A percentile compares a stretch with the other conserved stretches of the same genome.
Evolutionary conservation across 1,139 yeast species (phyloP).

Genomic region (Starmera stellimalicola): DNA sequence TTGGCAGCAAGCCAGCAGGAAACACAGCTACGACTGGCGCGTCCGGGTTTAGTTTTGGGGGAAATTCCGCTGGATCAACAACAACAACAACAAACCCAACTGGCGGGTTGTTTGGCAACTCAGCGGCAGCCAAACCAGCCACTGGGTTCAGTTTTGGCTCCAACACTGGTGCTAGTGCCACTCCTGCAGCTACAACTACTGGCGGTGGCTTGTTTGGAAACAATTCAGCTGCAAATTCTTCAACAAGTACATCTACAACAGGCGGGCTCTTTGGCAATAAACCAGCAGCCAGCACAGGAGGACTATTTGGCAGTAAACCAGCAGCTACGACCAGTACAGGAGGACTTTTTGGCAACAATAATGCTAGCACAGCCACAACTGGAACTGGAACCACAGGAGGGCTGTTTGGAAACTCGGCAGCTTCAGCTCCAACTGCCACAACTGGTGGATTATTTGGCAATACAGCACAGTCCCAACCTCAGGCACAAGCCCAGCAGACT

Average conservation of each 20-base stretch:
- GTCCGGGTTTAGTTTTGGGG: neutral
- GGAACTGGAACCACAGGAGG: conserved; percentile 9
- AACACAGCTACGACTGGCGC: neutral
- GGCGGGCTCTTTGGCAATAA: conserved; percentile 10
- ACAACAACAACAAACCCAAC: conserved; percentile 4
- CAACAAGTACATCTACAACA: conserved; percentile 22
- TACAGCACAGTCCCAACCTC: conserved; percentile 17
- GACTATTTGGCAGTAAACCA: conserved; percentile 23
- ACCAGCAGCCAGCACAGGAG: conserved; percentile 7
- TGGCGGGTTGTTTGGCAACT: conserved; percentile 12
- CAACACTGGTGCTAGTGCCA: conserved; percentile 8
- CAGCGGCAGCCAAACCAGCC: conserved; percentile 5
- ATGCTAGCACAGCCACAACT: conserved; percentile 10
- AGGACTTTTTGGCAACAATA: conserved; percentile 25
- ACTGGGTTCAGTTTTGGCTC: conserved; percentile 23
- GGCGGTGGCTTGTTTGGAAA: conserved; percentile 24
- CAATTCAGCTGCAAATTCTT: conserved; percentile 11
- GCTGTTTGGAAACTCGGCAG: conserved; percentile 10
- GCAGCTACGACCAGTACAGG: conserved; percentile 8
- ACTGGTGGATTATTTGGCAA: conserved; percentile 20
- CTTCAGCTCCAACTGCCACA: conserved; percentile 15
- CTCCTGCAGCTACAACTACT: conserved; percentile 9
- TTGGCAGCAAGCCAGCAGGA: conserved; percentile 17
- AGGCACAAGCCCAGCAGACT: conserved; percentile 19
- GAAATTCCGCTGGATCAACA: conserved; percentile 3